Evolutionary conservation across 768 basidiomycete species (phyloP).

Genomic region (Tubosaeta sp.): DNA sequence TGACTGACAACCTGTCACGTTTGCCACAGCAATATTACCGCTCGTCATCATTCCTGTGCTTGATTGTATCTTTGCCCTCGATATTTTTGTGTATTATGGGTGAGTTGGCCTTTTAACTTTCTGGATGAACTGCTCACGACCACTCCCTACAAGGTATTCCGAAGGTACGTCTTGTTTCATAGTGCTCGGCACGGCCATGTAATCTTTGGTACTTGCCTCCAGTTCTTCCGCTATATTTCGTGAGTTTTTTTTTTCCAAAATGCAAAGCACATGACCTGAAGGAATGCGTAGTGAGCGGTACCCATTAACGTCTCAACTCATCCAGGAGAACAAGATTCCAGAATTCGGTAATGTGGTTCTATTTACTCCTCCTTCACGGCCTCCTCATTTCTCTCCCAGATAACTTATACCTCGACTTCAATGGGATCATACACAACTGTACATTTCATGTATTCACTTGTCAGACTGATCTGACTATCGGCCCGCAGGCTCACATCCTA

Average conservation of each 20-base stretch:
- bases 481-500: slow-evolving; percentile 80
- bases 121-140: background rate
- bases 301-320: slow-evolving; percentile 95
- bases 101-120: slow-evolving; percentile 1
- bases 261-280: slow-evolving; percentile 10
- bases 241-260: slow-evolving; percentile 34
- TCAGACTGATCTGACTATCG: background rate
- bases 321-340: slow-evolving; percentile 97
- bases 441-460: background rate
- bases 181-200: slow-evolving; percentile 1
- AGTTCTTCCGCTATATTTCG: slow-evolving; percentile 99
- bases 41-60: background rate
- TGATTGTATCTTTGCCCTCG: slow-evolving; percentile 5
- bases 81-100: slow-evolving; percentile 19
- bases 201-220: slow-evolving; percentile 3
- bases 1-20: background rate
- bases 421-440: slow-evolving; percentile 89
- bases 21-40: background rate
- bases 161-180: slow-evolving; percentile 43
- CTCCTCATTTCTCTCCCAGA: slow-evolving; percentile 40
- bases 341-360: slow-evolving; percentile 72
- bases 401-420: slow-evolving; percentile 92
- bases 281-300: slow-evolving; percentile 75
- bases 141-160: slow-evolving; percentile 46
- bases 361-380: background rate